Base-by-base conservation (phyloP, 2,329 filamentous ascomycete species). In the Aureobasidium sp. region DNA sequence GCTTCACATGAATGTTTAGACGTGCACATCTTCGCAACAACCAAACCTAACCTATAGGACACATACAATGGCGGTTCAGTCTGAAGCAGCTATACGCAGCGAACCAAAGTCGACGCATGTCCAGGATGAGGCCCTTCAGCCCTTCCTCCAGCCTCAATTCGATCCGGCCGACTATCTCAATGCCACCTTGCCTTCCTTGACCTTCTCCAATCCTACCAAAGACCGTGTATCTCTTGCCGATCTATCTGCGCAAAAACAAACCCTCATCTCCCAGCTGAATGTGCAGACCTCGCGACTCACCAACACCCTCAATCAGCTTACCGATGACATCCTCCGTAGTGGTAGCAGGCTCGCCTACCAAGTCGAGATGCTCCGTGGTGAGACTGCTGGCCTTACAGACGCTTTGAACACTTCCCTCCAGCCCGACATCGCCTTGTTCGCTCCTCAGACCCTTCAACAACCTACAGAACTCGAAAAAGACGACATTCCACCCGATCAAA, bases 261-360 rank as follows among this genome's bases (percentile, higher is more conserved):
- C 86, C 3, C 81, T 95, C n/a, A 81, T 97, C 52, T 90, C 91
- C 1, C 89, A 93, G 70, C 84, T 97, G 69, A 95, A 90, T 70
- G 88, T 90, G 9, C 91, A 97, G 72, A 96, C 91, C 1, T 88
- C 90, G 21, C 84, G 91, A 48, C 79, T 97, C 8, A 91, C 91
- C 15, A 86, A 82, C 59, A 89, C 86, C 49, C 81, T 99, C 62
- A 96, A 91, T 36, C 87, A 93, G 69, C 79, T 97, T 63, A 97
- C 94, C 11, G 93, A 99, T 73, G 94, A 97, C 67, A 97, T 99
- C 65, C 76, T 99, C 64, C 85, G 94, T 62, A 92, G 90, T 69
- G 90, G 92, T 29, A 91, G 90, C 66, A 83, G 93, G 4, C 78
- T 99, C 62, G 91, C 92, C 25, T 99, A 99, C 71, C 90, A 97